Conservation (phyloP, 2,329 filamentous ascomycete species). For the Atkinsonella texensis region DNA sequence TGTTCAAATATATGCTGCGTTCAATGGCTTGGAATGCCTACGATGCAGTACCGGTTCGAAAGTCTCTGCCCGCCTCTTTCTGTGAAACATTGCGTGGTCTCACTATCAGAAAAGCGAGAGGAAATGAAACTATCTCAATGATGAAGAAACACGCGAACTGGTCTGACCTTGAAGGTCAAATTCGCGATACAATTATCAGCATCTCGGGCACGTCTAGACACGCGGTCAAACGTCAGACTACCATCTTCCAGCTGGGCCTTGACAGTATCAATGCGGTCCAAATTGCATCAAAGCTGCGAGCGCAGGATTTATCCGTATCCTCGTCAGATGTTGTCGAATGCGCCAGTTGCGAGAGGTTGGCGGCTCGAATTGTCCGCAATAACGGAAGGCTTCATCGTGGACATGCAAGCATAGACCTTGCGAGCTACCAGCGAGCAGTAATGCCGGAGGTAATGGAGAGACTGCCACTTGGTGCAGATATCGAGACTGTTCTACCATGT, state of each 20-base stretch:
- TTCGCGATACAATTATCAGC: constrained; percentile 44
- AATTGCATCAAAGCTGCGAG: constrained; percentile 56
- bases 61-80: not conserved
- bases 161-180: constrained; percentile 35
- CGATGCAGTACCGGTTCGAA: constrained; percentile 1
- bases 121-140: constrained; percentile 3
- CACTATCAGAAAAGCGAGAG: constrained; percentile 10
- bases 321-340: constrained; percentile 65
- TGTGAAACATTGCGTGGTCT: constrained; percentile 12
- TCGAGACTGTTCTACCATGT: constrained; percentile 60
- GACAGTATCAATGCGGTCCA: constrained; percentile 85
- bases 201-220: constrained; percentile 41
- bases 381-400: not conserved
- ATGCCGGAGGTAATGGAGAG: constrained; percentile 15
- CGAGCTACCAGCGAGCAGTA: constrained; percentile 24
- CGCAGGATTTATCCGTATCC: constrained; percentile 43
- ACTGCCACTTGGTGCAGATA: constrained; percentile 11
- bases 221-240: constrained; percentile 47
- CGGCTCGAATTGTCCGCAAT: constrained; percentile 14
- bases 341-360: constrained; percentile 32
- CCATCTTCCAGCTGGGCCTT: constrained; percentile 78
- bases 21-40: constrained; percentile 17
- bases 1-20: constrained; percentile 19
- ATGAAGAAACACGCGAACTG: constrained; percentile 25
- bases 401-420: constrained; percentile 22